Conservation (phyloP, 805 yeast genomes). For the Candida peoriensis region DNA sequence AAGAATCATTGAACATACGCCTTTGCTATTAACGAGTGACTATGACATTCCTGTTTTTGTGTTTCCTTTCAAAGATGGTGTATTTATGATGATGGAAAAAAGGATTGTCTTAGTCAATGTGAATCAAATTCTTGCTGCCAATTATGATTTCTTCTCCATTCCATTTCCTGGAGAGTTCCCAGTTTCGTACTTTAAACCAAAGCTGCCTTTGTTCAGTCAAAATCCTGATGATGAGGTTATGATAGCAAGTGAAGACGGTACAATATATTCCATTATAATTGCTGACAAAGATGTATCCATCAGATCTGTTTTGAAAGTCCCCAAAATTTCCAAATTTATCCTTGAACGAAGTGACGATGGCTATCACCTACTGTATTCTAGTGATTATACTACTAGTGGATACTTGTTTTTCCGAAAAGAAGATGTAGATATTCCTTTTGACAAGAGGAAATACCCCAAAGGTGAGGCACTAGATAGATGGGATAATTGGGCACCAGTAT, state of each 20-base stretch:
- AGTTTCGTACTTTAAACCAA: slow-evolving; percentile 31
- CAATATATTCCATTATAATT: slow-evolving; percentile 19
- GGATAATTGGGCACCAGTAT: slow-evolving; percentile 44
- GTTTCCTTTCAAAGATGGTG: slow-evolving; percentile 34
- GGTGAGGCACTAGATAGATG: slow-evolving; percentile 23
- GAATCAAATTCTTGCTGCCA: slow-evolving; percentile 45
- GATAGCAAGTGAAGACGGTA: slow-evolving; percentile 24
- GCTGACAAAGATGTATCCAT: slow-evolving; percentile 16
- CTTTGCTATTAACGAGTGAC: slow-evolving; percentile 34
- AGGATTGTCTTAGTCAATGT: slow-evolving; percentile 33
- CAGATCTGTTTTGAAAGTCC: slow-evolving; percentile 31
- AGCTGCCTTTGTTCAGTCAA: slow-evolving; percentile 16
- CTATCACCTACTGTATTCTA: slow-evolving; percentile 29
- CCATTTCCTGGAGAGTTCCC: slow-evolving; percentile 33
- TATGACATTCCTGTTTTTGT: slow-evolving; percentile 40
- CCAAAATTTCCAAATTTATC: slow-evolving; percentile 28
- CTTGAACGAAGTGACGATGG: slow-evolving; percentile 13
- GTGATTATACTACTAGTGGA: slow-evolving; percentile 36
- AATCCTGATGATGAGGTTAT: slow-evolving; percentile 15
- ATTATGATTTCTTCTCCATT: slow-evolving; percentile 28
- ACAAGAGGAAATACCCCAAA: slow-evolving; percentile 5
- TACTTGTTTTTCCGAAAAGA: slow-evolving; percentile 28
- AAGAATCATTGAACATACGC: slow-evolving; percentile 29
- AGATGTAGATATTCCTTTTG: slow-evolving; percentile 11
- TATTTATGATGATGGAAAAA: slow-evolving; percentile 34